phyloP scores from a whole-genome alignment of 805 yeast species.

The Saturnispora silvae region DNA sequence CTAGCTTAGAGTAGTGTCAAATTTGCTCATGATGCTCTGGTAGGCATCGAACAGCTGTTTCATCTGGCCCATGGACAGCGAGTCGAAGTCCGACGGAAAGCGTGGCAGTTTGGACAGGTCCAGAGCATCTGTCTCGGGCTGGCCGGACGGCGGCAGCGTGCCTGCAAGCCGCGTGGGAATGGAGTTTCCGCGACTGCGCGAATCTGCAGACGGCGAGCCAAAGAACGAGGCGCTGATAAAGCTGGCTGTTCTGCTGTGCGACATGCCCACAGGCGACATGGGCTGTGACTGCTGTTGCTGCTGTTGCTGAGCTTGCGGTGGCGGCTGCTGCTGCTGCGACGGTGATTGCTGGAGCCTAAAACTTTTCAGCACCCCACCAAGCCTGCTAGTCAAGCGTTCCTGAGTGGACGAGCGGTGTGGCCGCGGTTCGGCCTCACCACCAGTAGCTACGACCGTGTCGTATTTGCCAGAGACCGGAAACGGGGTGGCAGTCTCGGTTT shows the following conservation, averaged over 20 bases:
- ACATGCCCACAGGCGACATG: too few relatives aligned
- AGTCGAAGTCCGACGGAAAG: slow-evolving; percentile 23
- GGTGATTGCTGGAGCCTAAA: too few relatives aligned
- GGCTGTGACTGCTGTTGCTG: too few relatives aligned
- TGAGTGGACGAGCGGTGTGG: slow-evolving; percentile 14
- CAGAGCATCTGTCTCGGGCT: too few relatives aligned
- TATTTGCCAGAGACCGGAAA: slow-evolving; percentile 8
- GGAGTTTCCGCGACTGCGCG: slow-evolving; percentile 24
- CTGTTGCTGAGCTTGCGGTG: too few relatives aligned
- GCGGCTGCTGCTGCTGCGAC: too few relatives aligned
- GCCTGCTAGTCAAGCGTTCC: slow-evolving; percentile 21
- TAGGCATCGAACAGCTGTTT: slow-evolving; percentile 21
- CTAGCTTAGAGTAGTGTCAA: neutral
- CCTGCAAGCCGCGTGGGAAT: slow-evolving; percentile 5
- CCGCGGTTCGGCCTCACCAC: slow-evolving; percentile 7
- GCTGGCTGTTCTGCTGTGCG: slow-evolving; percentile 26
- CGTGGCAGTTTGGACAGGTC: too few relatives aligned
- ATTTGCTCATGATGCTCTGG: slow-evolving; percentile 14
- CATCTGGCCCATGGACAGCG: slow-evolving; percentile 22
- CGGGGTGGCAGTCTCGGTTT: slow-evolving; percentile 6
- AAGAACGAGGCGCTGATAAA: slow-evolving; percentile 20
- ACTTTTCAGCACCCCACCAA: slow-evolving; percentile 28
- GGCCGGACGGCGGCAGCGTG: too few relatives aligned
- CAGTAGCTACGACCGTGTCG: neutral
- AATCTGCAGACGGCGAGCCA: slow-evolving; percentile 9